Conservation (phyloP, 352 stramenopile genomes). For the Globisporangium cylindrosporum region DNA sequence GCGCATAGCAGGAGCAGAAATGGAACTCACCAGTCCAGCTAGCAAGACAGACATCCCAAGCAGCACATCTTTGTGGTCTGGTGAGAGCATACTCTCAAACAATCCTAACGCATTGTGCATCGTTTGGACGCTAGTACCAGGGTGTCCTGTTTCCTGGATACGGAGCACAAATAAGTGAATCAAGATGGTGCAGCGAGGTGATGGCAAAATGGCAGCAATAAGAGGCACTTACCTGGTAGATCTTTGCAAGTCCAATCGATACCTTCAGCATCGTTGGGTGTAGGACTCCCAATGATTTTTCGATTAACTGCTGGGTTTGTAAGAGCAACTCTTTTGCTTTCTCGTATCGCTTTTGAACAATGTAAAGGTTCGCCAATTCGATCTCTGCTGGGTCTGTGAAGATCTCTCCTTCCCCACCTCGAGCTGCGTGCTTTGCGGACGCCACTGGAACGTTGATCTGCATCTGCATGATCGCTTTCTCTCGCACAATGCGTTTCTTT, state of each 20-base stretch:
- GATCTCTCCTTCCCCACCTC: conserved; percentile 33
- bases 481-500: conserved; percentile 35
- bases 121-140: conserved; percentile 18
- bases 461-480: conserved; percentile 56
- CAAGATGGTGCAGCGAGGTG: not conserved
- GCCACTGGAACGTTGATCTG: conserved; percentile 50
- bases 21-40: conserved; percentile 33
- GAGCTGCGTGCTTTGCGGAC: conserved; percentile 40
- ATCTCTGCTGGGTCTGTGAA: conserved; percentile 50
- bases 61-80: conserved; percentile 49
- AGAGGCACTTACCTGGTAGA: conserved; percentile 23
- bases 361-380: conserved; percentile 53
- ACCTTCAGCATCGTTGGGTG: conserved; percentile 66
- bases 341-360: conserved; percentile 51
- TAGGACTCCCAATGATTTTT: conserved; percentile 34
- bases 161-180: not conserved
- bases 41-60: conserved; percentile 37
- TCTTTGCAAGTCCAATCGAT: conserved; percentile 33
- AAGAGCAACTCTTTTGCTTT: conserved; percentile 41
- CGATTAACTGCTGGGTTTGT: conserved; percentile 26
- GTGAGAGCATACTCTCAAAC: conserved; percentile 33
- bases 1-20: not conserved
- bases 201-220: not conserved
- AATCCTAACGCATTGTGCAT: conserved; percentile 30
- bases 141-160: conserved; percentile 29